Conservation (phyloP, 129 eudicot species). For the Ambrosia trifida region DNA sequence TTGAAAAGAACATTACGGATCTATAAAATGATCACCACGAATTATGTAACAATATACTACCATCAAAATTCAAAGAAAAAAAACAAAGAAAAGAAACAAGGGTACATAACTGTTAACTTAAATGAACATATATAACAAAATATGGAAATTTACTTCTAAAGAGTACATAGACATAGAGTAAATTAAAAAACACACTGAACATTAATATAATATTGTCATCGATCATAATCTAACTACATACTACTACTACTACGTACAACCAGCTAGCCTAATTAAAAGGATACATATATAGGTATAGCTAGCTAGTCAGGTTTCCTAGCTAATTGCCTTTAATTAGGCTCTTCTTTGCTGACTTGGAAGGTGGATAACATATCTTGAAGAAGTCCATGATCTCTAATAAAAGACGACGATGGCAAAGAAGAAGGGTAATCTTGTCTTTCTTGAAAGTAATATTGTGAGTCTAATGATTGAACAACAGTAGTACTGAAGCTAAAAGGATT, state of each 20-base stretch:
- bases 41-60: not conserved
- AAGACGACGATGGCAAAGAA: slow-evolving; percentile 5
- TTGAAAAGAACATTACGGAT: too few relatives aligned
- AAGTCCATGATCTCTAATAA: slow-evolving; percentile 69
- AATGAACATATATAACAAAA: slow-evolving; percentile 19
- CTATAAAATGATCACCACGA: not conserved
- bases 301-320: slow-evolving; percentile 19
- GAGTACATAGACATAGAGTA: slow-evolving; percentile 15
- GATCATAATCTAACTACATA: slow-evolving; percentile 15
- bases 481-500: slow-evolving; percentile 33
- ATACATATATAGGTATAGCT: not conserved
- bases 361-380: slow-evolving; percentile 83
- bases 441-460: slow-evolving; percentile 25
- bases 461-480: slow-evolving; percentile 22
- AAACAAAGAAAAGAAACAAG: not conserved
- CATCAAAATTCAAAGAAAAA: not conserved
- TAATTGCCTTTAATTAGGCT: slow-evolving; percentile 47
- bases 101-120: slow-evolving; percentile 17
- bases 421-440: slow-evolving; percentile 23
- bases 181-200: slow-evolving; percentile 24
- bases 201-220: slow-evolving; percentile 17
- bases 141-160: slow-evolving; percentile 19
- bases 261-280: slow-evolving; percentile 8
- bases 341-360: slow-evolving; percentile 47
- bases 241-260: slow-evolving; percentile 5